Conservation (phyloP, 2,329 filamentous ascomycete genomes). For the Chrysoporthe deuterocubensis region DNA sequence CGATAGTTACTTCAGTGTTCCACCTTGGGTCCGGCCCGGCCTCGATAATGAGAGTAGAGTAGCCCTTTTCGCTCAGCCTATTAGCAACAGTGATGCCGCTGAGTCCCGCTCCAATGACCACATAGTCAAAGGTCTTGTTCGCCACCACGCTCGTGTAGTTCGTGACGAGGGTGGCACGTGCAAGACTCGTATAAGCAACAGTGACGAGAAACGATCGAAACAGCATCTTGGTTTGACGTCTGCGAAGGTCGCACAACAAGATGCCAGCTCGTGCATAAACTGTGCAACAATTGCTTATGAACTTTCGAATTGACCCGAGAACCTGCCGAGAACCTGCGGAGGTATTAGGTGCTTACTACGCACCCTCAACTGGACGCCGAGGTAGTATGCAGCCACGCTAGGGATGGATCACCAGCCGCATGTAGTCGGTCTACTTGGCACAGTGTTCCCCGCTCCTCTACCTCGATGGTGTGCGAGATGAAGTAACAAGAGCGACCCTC, state of each 20-base stretch:
- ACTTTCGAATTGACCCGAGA: neutral
- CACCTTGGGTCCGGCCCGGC: conserved; percentile 33
- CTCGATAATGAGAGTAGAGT: conserved; percentile 33
- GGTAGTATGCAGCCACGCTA: neutral
- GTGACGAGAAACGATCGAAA: neutral
- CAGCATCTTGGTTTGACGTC: neutral
- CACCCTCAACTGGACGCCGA: neutral
- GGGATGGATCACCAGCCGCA: neutral
- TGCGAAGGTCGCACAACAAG: neutral
- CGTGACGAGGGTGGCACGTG: conserved; percentile 29
- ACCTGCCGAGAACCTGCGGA: neutral
- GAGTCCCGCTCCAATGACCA: conserved; percentile 28
- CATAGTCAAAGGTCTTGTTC: conserved; percentile 27
- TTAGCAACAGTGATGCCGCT: conserved; percentile 21
- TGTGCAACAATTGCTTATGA: neutral
- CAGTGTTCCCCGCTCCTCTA: too few species aligned
- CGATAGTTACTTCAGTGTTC: conserved; percentile 31
- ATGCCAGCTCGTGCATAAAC: neutral
- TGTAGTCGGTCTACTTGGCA: neutral
- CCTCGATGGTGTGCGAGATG: too few species aligned
- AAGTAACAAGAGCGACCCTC: too few species aligned
- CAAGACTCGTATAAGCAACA: neutral
- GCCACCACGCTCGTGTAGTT: conserved; percentile 28
- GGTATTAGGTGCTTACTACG: too few species aligned
- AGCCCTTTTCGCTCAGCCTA: conserved; percentile 32